Conservation (phyloP, 2,329 filamentous ascomycete genomes). For the Aspergillus vadensis region DNA sequence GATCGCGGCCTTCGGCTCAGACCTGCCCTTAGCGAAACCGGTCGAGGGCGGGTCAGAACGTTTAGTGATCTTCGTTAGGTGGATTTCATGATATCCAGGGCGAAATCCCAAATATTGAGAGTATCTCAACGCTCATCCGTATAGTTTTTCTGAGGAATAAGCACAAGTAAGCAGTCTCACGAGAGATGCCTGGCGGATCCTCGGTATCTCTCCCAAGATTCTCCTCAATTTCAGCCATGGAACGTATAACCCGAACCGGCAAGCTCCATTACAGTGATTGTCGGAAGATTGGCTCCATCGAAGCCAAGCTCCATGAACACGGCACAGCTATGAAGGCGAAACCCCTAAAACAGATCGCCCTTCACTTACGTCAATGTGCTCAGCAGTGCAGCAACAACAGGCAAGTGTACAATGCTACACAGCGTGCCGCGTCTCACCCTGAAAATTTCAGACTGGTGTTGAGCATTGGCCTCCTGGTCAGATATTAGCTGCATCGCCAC, state of each 20-base stretch:
- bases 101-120: not conserved
- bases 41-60: not conserved
- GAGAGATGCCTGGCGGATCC: not conserved
- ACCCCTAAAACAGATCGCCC: not conserved
- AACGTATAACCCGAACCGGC: not conserved
- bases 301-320: no score
- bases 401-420: not conserved
- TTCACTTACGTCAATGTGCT: not conserved
- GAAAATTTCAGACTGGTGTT: slow-evolving; percentile 1
- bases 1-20: not conserved
- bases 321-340: no score
- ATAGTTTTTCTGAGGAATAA: not conserved
- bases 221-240: not conserved
- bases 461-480: not conserved
- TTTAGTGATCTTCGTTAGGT: not conserved
- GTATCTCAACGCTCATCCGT: not conserved
- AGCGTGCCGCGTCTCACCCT: not conserved
- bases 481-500: not conserved
- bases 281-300: no score
- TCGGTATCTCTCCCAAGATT: not conserved
- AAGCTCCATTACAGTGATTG: no score
- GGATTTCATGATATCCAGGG: not conserved
- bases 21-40: not conserved
- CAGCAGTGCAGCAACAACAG: not conserved
- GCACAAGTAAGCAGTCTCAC: not conserved